phyloP scores from a whole-genome alignment of 106 monocot species.

The Vanilla planifolia region DNA sequence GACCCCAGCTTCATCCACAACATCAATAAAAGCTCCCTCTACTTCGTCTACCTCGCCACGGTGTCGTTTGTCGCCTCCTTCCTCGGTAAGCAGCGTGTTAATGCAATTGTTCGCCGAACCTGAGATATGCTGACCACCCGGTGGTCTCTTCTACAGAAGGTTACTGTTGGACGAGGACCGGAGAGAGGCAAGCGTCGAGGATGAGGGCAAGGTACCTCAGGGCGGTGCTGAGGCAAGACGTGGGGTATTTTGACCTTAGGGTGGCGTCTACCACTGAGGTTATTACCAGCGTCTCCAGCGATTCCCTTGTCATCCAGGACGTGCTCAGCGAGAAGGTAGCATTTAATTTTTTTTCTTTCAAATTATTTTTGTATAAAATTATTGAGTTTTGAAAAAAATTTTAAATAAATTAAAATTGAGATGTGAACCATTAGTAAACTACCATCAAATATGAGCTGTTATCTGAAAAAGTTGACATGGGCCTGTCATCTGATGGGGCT shows the following conservation, averaged over 20 bases:
- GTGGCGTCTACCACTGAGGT: background rate
- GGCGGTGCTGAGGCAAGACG: constrained; percentile 13
- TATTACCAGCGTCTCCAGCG: constrained; percentile 8
- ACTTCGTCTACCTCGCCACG: constrained; percentile 9
- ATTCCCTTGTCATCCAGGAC: constrained; percentile 9
- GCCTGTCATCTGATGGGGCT: too few relatives aligned
- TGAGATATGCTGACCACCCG: too few relatives aligned
- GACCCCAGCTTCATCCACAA: background rate
- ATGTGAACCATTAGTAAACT: too few relatives aligned
- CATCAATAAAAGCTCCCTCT: background rate
- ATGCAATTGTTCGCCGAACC: too few relatives aligned
- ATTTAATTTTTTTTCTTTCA: background rate
- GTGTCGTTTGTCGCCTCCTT: background rate
- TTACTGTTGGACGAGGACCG: constrained; percentile 21
- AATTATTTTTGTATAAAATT: too few relatives aligned
- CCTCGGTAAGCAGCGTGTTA: constrained; percentile 1
- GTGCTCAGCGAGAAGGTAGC: constrained; percentile 12
- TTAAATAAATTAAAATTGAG: too few relatives aligned
- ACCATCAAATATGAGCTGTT: too few relatives aligned
- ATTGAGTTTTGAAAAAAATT: too few relatives aligned
- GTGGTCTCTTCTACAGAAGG: constrained; percentile 18
- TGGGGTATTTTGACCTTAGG: constrained; percentile 14
- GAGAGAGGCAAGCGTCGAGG: constrained; percentile 16
- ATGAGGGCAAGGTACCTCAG: constrained; percentile 7
- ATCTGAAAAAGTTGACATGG: too few relatives aligned